Conservation (phyloP, 495 filamentous ascomycete species). For the Recurvomyces mirabilis region DNA sequence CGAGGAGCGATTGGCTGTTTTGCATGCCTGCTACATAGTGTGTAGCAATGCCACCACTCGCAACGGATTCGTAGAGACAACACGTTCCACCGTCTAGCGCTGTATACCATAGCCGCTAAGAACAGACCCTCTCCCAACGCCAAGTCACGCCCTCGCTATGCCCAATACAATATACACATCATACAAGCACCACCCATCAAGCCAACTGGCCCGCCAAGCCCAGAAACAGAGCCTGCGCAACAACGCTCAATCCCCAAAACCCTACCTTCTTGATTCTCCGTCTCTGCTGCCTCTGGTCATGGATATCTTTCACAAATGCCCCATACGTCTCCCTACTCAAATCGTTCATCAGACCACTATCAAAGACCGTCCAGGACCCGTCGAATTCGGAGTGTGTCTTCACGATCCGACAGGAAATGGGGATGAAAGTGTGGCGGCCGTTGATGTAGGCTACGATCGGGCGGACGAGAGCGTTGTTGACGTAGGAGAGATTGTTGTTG, state of each 20-base stretch:
- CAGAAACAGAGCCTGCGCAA: constrained; percentile 88
- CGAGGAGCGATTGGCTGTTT: too few relatives aligned
- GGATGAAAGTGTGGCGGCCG: constrained; percentile 75
- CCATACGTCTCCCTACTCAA: constrained; percentile 86
- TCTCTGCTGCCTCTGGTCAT: constrained; percentile 72
- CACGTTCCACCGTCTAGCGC: too few relatives aligned
- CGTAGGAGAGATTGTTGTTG: constrained; percentile 79
- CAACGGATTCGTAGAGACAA: too few relatives aligned
- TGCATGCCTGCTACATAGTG: too few relatives aligned
- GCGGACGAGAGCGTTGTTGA: constrained; percentile 86
- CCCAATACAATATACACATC: too few relatives aligned
- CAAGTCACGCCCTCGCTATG: too few relatives aligned
- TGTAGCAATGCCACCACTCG: too few relatives aligned
- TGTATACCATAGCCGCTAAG: too few relatives aligned
- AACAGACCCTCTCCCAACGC: too few relatives aligned
- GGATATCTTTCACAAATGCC: constrained; percentile 80
- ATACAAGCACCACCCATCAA: too few relatives aligned
- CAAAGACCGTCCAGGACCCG: constrained; percentile 89
- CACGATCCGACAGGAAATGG: constrained; percentile 84
- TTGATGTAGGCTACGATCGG: constrained; percentile 99
- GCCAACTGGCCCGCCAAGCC: constrained; percentile 83
- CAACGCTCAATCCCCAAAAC: constrained; percentile 83
- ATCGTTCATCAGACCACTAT: constrained; percentile 91
- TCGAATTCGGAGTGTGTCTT: constrained; percentile 83
- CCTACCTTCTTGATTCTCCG: constrained; percentile 91